Evolutionary conservation across 2,329 filamentous ascomycete genomes (phyloP).

Genomic region (Colletotrichum sp.): DNA sequence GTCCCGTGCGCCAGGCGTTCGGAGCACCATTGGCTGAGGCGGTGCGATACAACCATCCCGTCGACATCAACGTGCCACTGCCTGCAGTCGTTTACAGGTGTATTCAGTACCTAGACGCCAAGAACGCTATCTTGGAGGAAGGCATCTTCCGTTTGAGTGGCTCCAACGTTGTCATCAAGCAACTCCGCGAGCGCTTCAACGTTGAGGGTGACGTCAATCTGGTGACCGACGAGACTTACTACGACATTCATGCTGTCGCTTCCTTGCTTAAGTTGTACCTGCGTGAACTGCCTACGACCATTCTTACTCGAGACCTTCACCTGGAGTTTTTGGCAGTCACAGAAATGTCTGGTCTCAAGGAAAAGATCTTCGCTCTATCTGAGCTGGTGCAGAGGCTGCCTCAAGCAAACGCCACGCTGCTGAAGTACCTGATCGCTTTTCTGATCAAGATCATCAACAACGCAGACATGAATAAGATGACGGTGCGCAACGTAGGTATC

Average conservation of each 20-base stretch:
- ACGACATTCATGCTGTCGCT: constrained; percentile 95
- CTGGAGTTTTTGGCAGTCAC: constrained; percentile 85
- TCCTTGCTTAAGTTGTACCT: constrained; percentile 94
- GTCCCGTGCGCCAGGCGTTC: constrained; percentile 75
- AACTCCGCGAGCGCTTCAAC: constrained; percentile 91
- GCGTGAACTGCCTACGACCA: constrained; percentile 87
- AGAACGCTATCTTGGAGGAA: constrained; percentile 84
- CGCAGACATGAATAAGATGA: constrained; percentile 94
- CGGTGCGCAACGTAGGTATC: constrained; percentile 94
- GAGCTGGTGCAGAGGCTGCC: constrained; percentile 83
- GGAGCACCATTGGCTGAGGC: constrained; percentile 86
- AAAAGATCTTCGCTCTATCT: constrained; percentile 80
- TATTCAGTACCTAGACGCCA: constrained; percentile 87
- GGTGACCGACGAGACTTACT: constrained; percentile 80
- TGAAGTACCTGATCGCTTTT: constrained; percentile 86
- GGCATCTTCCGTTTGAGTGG: constrained; percentile 96
- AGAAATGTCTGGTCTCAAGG: constrained; percentile 74
- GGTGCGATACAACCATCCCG: constrained; percentile 78
- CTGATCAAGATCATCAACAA: constrained; percentile 93
- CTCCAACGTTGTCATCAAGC: constrained; percentile 94
- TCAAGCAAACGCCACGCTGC: constrained; percentile 77
- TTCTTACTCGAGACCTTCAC: constrained; percentile 89
- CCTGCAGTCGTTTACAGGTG: constrained; percentile 95
- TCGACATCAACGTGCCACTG: constrained; percentile 74
- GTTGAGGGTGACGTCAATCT: constrained; percentile 90